Evolutionary conservation across 1,139 yeast species (phyloP), one percentile per base, ranked within the genome.

Genomic region (Nakaseomyces delphensis): DNA sequence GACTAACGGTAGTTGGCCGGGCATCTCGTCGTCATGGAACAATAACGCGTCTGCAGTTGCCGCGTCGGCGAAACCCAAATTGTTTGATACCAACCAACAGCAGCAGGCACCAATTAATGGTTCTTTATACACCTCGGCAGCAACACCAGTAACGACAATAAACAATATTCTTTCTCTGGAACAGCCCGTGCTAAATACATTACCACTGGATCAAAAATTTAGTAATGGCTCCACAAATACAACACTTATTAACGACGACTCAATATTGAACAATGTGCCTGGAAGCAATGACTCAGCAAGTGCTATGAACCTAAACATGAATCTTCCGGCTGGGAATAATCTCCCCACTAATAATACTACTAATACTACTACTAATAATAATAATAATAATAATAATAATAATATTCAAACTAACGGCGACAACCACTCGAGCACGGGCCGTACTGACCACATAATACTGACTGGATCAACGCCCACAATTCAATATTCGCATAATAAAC

Each of bases 1-100:
- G 35, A 18, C 35, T 18, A 31, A 16, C 11, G 35, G 35, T 8
- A 31, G 35, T 19, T 31, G 35, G 35, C 35, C 21, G 2, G 35
- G 35, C 9, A 18, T 31, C 9, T 31, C 35, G 4, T 18, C 35
- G 6, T 13, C 18, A 16, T 31, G 35, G 35, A 31, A 31, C n/a
- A 25, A 25, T 13, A 25, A 8, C 29, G n/a, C n/a, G n/a, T n/a
- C n/a, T n/a, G n/a, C n/a, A n/a, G n/a, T n/a, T n/a, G n/a, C n/a
- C n/a, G n/a, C n/a, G n/a, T n/a, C 31, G 14, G 10, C 31, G 5
- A 28, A 28, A 11, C 16, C 16, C 3, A 28, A 28, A 5, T 18
- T 14, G 14, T 27, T 27, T 27, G 29, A 27, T 3, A 27, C 14
- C 30, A 11, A 11, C n/a, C 6, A 7, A n/a, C 30, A 27, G n/a